Evolutionary conservation across 2,329 filamentous ascomycete species (phyloP), one percentile per base, ranked within the genome.

Genomic region (Leptographium radiaticola): DNA sequence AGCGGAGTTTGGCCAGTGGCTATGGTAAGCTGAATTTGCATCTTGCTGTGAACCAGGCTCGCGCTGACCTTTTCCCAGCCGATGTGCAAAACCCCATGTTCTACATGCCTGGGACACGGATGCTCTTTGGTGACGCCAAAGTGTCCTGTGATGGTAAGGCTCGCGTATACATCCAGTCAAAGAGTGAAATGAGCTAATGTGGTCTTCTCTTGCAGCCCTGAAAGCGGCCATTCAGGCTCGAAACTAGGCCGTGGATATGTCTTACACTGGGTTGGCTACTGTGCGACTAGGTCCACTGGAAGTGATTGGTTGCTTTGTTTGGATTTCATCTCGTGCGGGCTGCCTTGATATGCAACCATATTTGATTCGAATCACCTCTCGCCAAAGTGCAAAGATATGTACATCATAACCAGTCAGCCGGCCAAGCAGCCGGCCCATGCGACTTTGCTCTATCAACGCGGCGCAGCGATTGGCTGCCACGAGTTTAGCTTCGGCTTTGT

Each of bases 41-140:
- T 25, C 25, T 25, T 25, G 25, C 25, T 25, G 25, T 48, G 33
- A 40, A 43, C 52, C 9, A 44, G 15, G n/a, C 6, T 10, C 20
- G 39, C 49, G 12, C 36, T 53, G n/a, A 53, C 3, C n/a, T 44
- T 47, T 11, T 30, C 34, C 40, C 60, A 86, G 86, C 89, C 20
- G 89, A 95, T 69, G 87, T 95, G 11, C 86, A 86, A 12, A 95
- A 95, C 65, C 89, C 89, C 1, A 90, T 95, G 87, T 93, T 94
- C 68, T 93, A 84, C 69, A 91, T 90, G 86, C 84, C 86, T 4
- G 85, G 85, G 51, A 89, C 89, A 2, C 87, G 85, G 71, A 95
- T 95, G 89, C 67, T 95, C 55, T 95, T 95, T 69, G 89, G 89
- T 31, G 89, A 95, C 70, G 89, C 89, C 20, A 91, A 88, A 71